phyloP scores from a whole-genome alignment of 2,329 filamentous ascomycete genomes.

The Stagonosporopsis rhizophila region DNA sequence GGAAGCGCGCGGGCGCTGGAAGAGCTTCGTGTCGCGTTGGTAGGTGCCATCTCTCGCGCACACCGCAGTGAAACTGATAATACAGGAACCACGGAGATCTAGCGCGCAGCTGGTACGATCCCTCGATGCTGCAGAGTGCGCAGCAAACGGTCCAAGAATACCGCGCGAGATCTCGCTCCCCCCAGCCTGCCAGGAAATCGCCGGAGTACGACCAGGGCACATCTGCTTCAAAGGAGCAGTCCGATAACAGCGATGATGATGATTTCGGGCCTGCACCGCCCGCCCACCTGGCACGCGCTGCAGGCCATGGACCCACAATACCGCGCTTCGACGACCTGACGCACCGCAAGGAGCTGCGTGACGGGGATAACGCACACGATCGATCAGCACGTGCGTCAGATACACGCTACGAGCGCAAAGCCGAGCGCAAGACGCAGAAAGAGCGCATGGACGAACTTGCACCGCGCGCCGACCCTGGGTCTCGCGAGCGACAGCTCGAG shows the following conservation, averaged over 20 bases:
- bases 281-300: conserved; percentile 39
- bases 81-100: conserved; percentile 82
- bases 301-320: conserved; percentile 63
- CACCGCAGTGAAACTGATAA: neutral
- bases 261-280: conserved; percentile 62
- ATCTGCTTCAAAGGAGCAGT: conserved; percentile 6
- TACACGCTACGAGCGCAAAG: conserved; percentile 67
- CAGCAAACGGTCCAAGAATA: conserved; percentile 45
- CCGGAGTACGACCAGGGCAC: conserved; percentile 23
- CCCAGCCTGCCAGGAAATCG: conserved; percentile 27
- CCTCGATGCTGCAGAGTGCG: conserved; percentile 68
- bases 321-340: conserved; percentile 78
- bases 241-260: conserved; percentile 50
- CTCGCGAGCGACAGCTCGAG: conserved; percentile 83
- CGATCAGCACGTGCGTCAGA: conserved; percentile 55
- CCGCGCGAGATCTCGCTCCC: conserved; percentile 18
- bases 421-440: conserved; percentile 71
- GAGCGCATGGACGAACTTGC: conserved; percentile 79
- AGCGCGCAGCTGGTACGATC: conserved; percentile 92
- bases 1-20: conserved; percentile 87
- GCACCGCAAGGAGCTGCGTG: conserved; percentile 64
- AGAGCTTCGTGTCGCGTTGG: conserved; percentile 91
- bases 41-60: conserved; percentile 48
- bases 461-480: conserved; percentile 83
- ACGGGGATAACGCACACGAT: conserved; percentile 62